Evolutionary conservation across 75 land plant species (phyloP), one percentile per base, ranked within the genome.

Genomic region (Pinus tabuliformis): DNA sequence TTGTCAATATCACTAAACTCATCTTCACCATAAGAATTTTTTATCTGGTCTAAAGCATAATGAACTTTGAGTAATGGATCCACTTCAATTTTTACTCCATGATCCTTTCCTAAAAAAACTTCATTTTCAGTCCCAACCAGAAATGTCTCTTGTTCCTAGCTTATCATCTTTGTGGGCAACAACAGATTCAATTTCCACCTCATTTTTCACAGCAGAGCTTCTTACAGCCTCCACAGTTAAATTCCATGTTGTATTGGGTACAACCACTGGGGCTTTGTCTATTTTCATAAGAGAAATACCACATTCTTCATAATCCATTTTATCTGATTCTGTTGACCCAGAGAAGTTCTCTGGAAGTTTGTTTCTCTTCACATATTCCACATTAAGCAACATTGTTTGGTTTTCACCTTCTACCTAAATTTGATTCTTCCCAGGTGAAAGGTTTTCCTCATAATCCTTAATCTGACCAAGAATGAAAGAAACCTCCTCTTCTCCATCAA

Each of bases 401-500:
- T 22, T 76, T 42, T 76, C 77, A 76, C 26, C 77, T 70, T 62
- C 72, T 37, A 66, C 61, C 73, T 59, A 45, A 57, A 59, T 59
- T 76, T 17, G 59, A 73, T 37, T 62, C 36, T 76, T 33, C 1
- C 4, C 70, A 36, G 30, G 30, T 11, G 70, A 66, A 28, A 30
- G 33, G 77, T 72, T 45, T 58, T 68, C 71, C 45, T 79, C 75
- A 45, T 77, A 74, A 85, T 42, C 66, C 77, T 83, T 81, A n/a
- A 66, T 74, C 85, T 81, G 81, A 76, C 91, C 91, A 63, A 81
- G 70, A 70, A 86, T 89, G 57, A 83, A 85, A 33, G 89, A 83
- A 78, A 89, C 91, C 62, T 88, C 94, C 73, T 89, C 91, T 26
- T 84, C 89, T 14, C 83, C 78, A 81, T 89, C 89, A 65, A 81